These are phyloP conservation scores for Coemansia asiatica DNA, from an alignment of 192 early-diverging fungal genomes.

Conservation along the genomic window DNA sequence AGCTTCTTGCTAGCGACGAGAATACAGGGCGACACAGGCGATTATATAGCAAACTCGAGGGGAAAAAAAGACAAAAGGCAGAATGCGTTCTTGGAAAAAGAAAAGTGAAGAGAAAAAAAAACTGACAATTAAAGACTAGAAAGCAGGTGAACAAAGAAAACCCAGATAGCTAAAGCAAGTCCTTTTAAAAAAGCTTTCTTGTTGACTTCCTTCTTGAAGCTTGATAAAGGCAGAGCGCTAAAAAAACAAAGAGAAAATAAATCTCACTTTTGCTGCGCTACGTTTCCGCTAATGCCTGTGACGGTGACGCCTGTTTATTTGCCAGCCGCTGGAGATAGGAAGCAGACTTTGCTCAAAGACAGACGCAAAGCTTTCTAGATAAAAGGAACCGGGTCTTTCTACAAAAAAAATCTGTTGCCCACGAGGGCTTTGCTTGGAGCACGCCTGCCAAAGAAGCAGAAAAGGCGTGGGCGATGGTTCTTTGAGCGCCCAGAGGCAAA, in stretches of 20 bases:
- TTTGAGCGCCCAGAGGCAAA: not conserved
- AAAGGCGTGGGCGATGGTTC: not conserved
- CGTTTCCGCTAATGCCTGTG: conserved; percentile 7
- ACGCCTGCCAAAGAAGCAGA: not conserved
- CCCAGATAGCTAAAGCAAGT: not conserved
- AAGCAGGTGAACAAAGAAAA: conserved; percentile 7
- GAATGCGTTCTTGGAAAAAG: conserved; percentile 7
- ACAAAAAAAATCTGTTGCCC: conserved; percentile 4
- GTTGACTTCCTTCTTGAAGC: conserved; percentile 12
- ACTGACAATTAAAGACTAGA: conserved; percentile 2
- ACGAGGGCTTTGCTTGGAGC: conserved; percentile 7
- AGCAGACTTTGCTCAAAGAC: not conserved
- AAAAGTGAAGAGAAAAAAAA: not conserved
- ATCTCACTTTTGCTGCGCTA: not conserved
- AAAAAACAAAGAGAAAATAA: not conserved
- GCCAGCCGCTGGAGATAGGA: conserved; percentile 1
- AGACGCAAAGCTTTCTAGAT: conserved; percentile 7
- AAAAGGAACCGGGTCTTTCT: conserved; percentile 11
- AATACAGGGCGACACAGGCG: not conserved
- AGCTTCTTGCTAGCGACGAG: not conserved
- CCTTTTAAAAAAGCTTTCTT: conserved; percentile 12
- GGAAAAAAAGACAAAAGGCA: not conserved
- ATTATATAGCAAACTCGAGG: not conserved
- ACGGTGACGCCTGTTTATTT: not conserved
- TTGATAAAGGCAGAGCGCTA: conserved; percentile 3